These are phyloP conservation scores for Xerocomus subilludens DNA, from an alignment of 1,284 basidiomycete genomes.

Conservation along the genomic window DNA sequence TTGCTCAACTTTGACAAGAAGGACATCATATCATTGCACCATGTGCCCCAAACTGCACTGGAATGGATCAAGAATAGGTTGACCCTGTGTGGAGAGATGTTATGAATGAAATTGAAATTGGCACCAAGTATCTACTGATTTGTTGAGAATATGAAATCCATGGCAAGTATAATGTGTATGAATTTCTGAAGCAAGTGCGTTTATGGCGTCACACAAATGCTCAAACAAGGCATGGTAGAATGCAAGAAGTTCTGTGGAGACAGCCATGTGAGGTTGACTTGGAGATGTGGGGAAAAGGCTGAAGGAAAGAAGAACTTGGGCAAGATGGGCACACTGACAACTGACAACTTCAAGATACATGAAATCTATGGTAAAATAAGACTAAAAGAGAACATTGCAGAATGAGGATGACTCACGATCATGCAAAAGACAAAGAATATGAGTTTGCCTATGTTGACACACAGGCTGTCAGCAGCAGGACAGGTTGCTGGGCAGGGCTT, in stretches of 20 bases:
- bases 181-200: slow-evolving; percentile 10
- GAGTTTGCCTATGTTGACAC: not conserved
- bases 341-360: not conserved
- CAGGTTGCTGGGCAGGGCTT: not conserved
- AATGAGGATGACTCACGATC: not conserved
- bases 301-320: slow-evolving; percentile 16
- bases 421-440: not conserved
- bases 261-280: slow-evolving; percentile 19
- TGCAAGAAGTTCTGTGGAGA: not conserved
- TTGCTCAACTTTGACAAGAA: slow-evolving; percentile 13
- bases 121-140: not conserved
- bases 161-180: slow-evolving; percentile 6
- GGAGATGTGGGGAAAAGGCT: slow-evolving; percentile 19
- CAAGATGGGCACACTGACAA: not conserved
- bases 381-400: too few relatives aligned
- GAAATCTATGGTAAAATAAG: not conserved
- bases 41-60: not conserved
- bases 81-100: not conserved
- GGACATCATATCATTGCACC: slow-evolving; percentile 9
- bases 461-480: not conserved
- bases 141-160: slow-evolving; percentile 11
- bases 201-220: slow-evolving; percentile 22
- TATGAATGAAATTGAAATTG: not conserved
- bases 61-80: slow-evolving; percentile 5
- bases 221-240: slow-evolving; percentile 16